Percentiles rank a stretch among this genome's conserved stretches.
These are phyloP conservation scores for Alternaria incomplexa DNA, from an alignment of 2,329 filamentous ascomycete species.

Conservation along the genomic window DNA sequence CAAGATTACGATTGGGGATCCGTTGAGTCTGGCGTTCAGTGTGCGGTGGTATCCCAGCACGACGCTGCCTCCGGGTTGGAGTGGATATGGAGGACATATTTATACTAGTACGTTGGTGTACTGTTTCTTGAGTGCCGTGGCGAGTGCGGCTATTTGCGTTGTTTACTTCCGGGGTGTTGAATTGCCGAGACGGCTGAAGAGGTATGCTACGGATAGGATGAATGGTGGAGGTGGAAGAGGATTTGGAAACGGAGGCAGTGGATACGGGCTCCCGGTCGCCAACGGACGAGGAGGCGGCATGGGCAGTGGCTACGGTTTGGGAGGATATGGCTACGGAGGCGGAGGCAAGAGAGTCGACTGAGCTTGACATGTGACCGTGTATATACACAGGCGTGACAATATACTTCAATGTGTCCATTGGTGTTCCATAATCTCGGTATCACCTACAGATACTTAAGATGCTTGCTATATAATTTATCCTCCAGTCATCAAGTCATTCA, in stretches of 20 bases:
- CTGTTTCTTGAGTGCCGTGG: conserved; percentile 55
- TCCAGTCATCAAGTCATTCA: conserved; percentile 17
- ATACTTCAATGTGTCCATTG: conserved; percentile 5
- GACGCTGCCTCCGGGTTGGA: conserved; percentile 65
- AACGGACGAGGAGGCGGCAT: conserved; percentile 48
- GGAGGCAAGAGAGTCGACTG: conserved; percentile 52
- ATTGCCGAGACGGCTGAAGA: conserved; percentile 58
- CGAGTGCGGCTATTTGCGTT: conserved; percentile 58
- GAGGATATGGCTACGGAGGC: conserved; percentile 53
- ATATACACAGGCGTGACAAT: not conserved
- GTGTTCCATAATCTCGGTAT: conserved; percentile 5
- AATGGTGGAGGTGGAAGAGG: conserved; percentile 46
- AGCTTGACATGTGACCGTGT: not conserved
- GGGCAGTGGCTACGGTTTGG: conserved; percentile 48
- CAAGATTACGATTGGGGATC: conserved; percentile 85
- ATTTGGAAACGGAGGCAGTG: conserved; percentile 37
- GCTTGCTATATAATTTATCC: conserved; percentile 7
- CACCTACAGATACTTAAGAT: conserved; percentile 4
- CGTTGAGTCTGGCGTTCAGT: conserved; percentile 77
- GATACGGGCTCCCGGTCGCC: conserved; percentile 42
- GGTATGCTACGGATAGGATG: conserved; percentile 63
- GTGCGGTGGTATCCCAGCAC: conserved; percentile 87
- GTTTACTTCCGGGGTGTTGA: conserved; percentile 62
- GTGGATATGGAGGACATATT: conserved; percentile 58
- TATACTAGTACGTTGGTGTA: conserved; percentile 58